Base-by-base conservation (phyloP, 176 grass and related monocot genomes). In the Juncus inflexus region DNA sequence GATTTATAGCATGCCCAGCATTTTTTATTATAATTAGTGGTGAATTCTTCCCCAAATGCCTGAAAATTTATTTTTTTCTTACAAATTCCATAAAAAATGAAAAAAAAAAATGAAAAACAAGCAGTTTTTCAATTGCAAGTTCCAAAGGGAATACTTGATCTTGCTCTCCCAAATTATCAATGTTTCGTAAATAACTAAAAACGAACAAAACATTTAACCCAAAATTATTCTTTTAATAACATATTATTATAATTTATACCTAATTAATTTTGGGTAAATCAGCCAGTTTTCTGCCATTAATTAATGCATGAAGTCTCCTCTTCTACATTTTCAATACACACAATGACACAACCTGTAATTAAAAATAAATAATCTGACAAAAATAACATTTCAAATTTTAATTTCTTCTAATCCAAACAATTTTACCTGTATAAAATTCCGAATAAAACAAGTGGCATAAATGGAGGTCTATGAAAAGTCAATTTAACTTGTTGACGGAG, bases 91-190 rank as follows among this genome's bases (percentile, higher is more conserved):
- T 55, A 50, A 47, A 47, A 60, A 50, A 40, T 37, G 9, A 28
- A 69, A 63, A 43, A 3, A 39, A 75, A 50, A 45, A 37, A 62
- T 37, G 12, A 50, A 59, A 40, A 19, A 16, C 19, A 63, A 13
- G 88, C 9, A 47, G 87, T 87, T 91, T 50, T 91, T 83, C 47
- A 91, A 50, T 77, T 87, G 78, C 76, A 78, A 96, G 79, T 76
- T 96, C 91, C 67, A 96, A 79, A 35, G 87, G 84, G 62, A 96
- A 96, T 66, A 96, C 80, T 28, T 55, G 58, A 68, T 96, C 87
- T 52, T 91, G 74, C 40, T 91, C 84, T n/a, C 92, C 92, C 87
- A 96, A 63, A 91, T 75, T 68, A 96, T 91, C 74, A 96, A 86
- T 28, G 92, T 96, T 83, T 86, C 82, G 84, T 89, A 80, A 16